These are phyloP conservation scores for Pezicula neosporulosa DNA, from an alignment of 2,329 filamentous ascomycete genomes.

Conservation along the genomic window DNA sequence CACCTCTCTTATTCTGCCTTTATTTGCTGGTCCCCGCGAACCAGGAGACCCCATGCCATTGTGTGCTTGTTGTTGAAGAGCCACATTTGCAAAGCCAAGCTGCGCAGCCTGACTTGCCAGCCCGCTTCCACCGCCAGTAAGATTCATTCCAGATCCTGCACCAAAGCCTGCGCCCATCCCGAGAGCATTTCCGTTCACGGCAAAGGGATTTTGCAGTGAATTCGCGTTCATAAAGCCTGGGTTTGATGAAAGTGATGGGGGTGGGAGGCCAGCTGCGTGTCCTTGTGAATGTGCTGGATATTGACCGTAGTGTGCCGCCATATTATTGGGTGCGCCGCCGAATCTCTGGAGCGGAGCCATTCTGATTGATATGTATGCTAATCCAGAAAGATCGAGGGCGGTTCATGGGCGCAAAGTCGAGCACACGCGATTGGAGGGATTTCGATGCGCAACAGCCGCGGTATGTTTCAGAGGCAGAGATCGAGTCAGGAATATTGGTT, in stretches of 20 bases:
- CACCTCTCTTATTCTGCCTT: conserved; percentile 88
- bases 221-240: conserved; percentile 70
- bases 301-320: conserved; percentile 38
- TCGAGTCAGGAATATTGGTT: neutral
- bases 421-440: conserved; percentile 8
- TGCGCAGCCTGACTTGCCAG: conserved; percentile 84
- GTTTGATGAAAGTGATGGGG: conserved; percentile 60
- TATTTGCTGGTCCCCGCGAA: conserved; percentile 54
- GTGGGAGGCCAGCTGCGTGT: conserved; percentile 43
- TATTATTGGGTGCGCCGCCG: conserved; percentile 28
- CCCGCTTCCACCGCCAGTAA: conserved; percentile 54
- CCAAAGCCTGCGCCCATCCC: conserved; percentile 54
- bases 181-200: conserved; percentile 46
- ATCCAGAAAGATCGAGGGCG: conserved; percentile 24
- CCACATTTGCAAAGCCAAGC: conserved; percentile 81
- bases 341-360: conserved; percentile 32
- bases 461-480: too few relatives aligned
- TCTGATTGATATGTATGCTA: conserved; percentile 26
- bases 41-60: conserved; percentile 51
- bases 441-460: neutral
- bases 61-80: conserved; percentile 57
- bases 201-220: conserved; percentile 65
- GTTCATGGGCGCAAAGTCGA: conserved; percentile 29
- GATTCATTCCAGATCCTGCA: conserved; percentile 52
- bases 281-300: conserved; percentile 42